Percentiles rank a stretch among this genome's conserved stretches.
Evolutionary conservation across 805 yeast species (phyloP).

Genomic region (Wickerhamomyces rabaulensis): DNA sequence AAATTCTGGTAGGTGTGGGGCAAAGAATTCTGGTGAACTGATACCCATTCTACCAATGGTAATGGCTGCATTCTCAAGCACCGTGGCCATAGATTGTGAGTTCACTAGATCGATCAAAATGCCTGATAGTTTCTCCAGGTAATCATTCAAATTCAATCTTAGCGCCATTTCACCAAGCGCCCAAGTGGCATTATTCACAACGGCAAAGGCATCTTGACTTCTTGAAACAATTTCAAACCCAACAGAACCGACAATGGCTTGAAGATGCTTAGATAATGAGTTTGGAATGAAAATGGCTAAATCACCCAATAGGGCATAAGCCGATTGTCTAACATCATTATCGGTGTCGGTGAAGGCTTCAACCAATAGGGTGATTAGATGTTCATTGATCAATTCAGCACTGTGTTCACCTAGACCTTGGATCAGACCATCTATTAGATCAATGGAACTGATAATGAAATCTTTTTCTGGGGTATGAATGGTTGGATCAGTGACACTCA

Average conservation of each 20-base stretch:
- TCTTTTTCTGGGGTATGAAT: conserved; percentile 82
- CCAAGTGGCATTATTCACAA: conserved; percentile 91
- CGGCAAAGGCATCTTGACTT: conserved; percentile 48
- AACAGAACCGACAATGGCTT: conserved; percentile 56
- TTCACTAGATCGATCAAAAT: conserved; percentile 57
- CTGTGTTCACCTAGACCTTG: conserved; percentile 77
- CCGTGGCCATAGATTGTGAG: conserved; percentile 53
- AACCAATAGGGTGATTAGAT: conserved; percentile 57
- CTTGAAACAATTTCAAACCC: conserved; percentile 61
- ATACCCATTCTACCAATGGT: conserved; percentile 84
- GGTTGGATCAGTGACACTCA: conserved; percentile 59
- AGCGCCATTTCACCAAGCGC: conserved; percentile 82
- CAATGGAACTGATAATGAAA: conserved; percentile 83
- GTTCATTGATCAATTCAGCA: conserved; percentile 45
- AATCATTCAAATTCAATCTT: conserved; percentile 48
- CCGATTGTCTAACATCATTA: conserved; percentile 90
- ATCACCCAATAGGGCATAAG: conserved; percentile 88
- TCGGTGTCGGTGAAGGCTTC: conserved; percentile 69
- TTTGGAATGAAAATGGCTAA: conserved; percentile 54
- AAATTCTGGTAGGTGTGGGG: conserved; percentile 54
- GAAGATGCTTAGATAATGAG: conserved; percentile 33
- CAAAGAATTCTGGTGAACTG: conserved; percentile 50
- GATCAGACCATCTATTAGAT: conserved; percentile 84
- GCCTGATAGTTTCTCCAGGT: conserved; percentile 46
- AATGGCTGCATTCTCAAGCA: conserved; percentile 83